Conservation (phyloP, 768 basidiomycete genomes). For the Lactifluus rugatus region DNA sequence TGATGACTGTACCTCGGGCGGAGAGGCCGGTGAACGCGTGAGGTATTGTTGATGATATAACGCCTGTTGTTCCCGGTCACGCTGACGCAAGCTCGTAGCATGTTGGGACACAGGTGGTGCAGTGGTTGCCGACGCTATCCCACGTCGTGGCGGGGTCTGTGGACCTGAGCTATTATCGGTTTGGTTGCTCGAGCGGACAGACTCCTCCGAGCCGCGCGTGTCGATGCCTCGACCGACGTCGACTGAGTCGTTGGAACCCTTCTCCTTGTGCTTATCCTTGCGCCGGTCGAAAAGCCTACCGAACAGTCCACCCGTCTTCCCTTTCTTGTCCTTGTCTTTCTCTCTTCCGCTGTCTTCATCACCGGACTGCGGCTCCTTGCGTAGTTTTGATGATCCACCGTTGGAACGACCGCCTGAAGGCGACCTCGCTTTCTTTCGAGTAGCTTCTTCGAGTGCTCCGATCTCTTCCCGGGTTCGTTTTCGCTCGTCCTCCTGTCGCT, state of each 20-base stretch:
- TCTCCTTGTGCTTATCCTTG: constrained; percentile 66
- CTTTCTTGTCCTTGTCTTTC: constrained; percentile 61
- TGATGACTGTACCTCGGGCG: constrained; percentile 62
- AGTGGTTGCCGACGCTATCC: constrained; percentile 27
- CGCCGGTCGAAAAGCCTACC: constrained; percentile 64
- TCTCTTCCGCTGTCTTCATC: constrained; percentile 39
- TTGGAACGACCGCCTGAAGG: constrained; percentile 1
- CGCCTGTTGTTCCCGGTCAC: constrained; percentile 81
- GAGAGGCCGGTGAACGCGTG: constrained; percentile 71
- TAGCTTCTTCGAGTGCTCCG: constrained; percentile 34
- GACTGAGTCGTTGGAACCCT: constrained; percentile 33
- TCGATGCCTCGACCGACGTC: constrained; percentile 30
- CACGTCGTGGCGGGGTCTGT: constrained; percentile 25
- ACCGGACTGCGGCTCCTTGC: constrained; percentile 35
- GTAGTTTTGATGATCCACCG: constrained; percentile 28
- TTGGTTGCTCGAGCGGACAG: constrained; percentile 42
- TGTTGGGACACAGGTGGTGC: constrained; percentile 46
- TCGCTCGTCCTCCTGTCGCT: constrained; percentile 43
- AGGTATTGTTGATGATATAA: constrained; percentile 80
- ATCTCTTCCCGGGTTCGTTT: constrained; percentile 45
- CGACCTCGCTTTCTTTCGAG: constrained; percentile 39
- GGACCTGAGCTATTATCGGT: constrained; percentile 1
- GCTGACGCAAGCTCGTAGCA: constrained; percentile 63
- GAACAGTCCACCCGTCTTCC: constrained; percentile 59
- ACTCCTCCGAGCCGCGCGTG: constrained; percentile 51